Evolutionary conservation across 2,329 filamentous ascomycete genomes (phyloP), one percentile per base, ranked within the genome.

Genomic region (Neobulgaria alba): DNA sequence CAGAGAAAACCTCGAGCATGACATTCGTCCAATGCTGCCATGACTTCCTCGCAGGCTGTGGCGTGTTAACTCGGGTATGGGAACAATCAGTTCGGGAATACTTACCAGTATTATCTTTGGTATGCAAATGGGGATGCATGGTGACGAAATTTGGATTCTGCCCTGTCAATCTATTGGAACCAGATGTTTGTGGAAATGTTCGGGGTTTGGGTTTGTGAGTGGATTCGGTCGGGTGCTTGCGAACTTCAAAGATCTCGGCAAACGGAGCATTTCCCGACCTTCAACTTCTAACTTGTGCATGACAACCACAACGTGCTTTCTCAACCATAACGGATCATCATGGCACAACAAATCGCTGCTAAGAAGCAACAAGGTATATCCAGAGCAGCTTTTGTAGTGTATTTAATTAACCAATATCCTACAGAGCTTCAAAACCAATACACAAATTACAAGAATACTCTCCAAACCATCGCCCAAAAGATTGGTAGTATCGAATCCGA

Each of bases 91-190:
- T 26, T 29, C 33, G 12, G 12, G 23, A 19, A 31, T 26, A 36
- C 66, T 32, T 74, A 95, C 90, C 89, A 54, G 77, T 72, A 55
- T 94, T 94, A 61, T 95, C 82, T 62, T 92, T 87, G 19, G 87
- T 95, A 61, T 96, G 89, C 2, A 98, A 70, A 68, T 95, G 90
- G 40, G 92, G 93, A 85, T 98, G 92, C 92, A 98, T 98, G 33
- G 56, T 76, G 61, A 43, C 34, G 39, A 16, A 33, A 20, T 17
- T 32, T 26, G 15, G 12, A 26, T 12, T 26, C 12, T 7, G 23
- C 12, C 23, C 7, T 26, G 12, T 26, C 23, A 26, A 26, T 26
- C n/a, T n/a, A n/a, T n/a, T n/a, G n/a, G n/a, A n/a, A 17, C 20
- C n/a, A 9, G 9, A 8, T 19, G 5, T n/a, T 4, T 33, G 15